Evolutionary conservation across 306 rosid species (phyloP), one percentile per base, ranked within the genome.

Genomic region (Mimosa pudica): DNA sequence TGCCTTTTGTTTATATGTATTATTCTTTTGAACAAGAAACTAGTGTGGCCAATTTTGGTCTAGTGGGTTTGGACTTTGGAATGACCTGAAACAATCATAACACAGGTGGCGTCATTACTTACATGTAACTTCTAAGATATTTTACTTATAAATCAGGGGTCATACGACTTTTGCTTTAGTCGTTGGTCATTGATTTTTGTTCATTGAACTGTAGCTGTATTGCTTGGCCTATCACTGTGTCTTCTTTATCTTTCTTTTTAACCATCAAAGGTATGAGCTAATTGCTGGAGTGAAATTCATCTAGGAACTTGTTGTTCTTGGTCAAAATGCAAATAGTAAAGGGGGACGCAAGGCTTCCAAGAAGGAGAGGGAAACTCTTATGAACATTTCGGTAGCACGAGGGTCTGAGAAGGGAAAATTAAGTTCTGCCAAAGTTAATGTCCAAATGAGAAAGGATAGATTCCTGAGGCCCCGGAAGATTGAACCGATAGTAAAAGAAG

Each of bases 401-500:
- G 81, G 89, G 70, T 88, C 82, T 72, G 92, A 68, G 30, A 90
- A 85, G 87, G 92, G 91, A 80, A 93, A 90, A 84, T 17, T 54
- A 57, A 86, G 91, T 78, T 79, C 94, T 62, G 80, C 89, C 48
- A 85, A 87, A 83, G 81, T 84, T 73, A 85, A 79, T 82, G 78
- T 79, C 55, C 94, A 80, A 78, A 69, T 78, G 82, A 91, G 84
- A 71, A 90, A 84, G 87, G 93, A 82, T 38, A 87, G 88, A 75
- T 78, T 83, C 68, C 81, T 83, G 78, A 96, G 79, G 84, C 87
- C 94, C 60, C 94, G 73, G 77, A 89, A 87, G 88, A 86, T 82
- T 80, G 99, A 96, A 82, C 92, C 92, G 71, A 82, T 96, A 61
- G 91, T 86, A 69, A 96, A 93, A 82, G 99, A 96, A 85, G 99